Evolutionary conservation across 768 basidiomycete species (phyloP), one percentile per base, ranked within the genome.

Genomic region (Mycena rosella): DNA sequence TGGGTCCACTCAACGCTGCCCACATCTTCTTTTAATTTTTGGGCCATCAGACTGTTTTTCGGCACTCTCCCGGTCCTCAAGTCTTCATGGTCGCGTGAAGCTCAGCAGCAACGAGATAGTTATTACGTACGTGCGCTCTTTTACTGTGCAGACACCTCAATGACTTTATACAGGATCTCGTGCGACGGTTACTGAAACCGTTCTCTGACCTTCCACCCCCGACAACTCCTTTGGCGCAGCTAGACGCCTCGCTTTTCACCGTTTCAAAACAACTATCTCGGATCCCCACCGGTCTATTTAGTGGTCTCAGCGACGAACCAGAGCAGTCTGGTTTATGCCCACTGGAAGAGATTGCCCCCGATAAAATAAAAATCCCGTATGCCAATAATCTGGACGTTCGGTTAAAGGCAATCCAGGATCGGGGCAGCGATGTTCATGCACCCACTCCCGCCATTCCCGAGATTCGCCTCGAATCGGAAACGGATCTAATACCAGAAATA

Each of bases 31-130:
- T 26, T 48, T 62, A 18, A 42, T 40, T 36, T 17, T n/a, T n/a
- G n/a, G n/a, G n/a, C 32, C 61, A 64, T 51, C 51, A 92, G 91
- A 73, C 72, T 94, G 30, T 79, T 93, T 55, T 82, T 94, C 58
- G 89, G 90, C 26, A 85, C 86, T 5, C 80, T 93, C 34, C 87
- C 92, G 0, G 74, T 79, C 1, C 74, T 84, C 53, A 92, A 91
- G 75, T 73, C 83, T 6, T 80, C 80, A 9, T 93, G 92, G 93
- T 76, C 78, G n/a, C 77, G 74, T 38, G 90, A 91, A 65, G 80
- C 83, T 47, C 74, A 76, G 42, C 88, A 87, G 69, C 90, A 91
- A 73, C 81, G 93, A 58, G 87, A 90, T 45, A 85, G 84, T 65
- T 94, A 94, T 74, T 94, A 94, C 76, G 93, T 93, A 70, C 45